Evolutionary conservation across 1,139 yeast species (phyloP).

Genomic region (Pichia sp.): DNA sequence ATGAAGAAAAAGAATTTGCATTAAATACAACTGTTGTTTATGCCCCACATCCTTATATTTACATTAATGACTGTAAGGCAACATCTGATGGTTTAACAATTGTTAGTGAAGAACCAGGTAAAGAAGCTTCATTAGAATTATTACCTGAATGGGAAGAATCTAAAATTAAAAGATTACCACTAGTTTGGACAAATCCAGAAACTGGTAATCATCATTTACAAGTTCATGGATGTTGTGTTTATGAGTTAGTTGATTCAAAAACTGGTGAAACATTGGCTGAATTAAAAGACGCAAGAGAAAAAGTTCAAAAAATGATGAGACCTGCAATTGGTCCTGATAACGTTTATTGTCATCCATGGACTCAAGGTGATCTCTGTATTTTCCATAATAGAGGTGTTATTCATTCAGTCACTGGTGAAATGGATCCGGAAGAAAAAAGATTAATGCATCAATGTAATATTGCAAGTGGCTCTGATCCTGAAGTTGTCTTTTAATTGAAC

Average conservation of each 20-base stretch:
- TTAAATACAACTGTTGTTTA: conserved; percentile 72
- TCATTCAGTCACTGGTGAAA: conserved; percentile 88
- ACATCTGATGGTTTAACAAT: conserved; percentile 81
- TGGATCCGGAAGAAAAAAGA: conserved; percentile 68
- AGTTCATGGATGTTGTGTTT: conserved; percentile 81
- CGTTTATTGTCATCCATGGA: conserved; percentile 79
- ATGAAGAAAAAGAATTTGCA: conserved; percentile 67
- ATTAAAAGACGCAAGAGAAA: conserved; percentile 65
- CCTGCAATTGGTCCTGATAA: conserved; percentile 74
- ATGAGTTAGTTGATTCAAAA: conserved; percentile 51
- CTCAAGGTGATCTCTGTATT: conserved; percentile 74
- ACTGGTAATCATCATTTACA: conserved; percentile 78
- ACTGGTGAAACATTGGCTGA: conserved; percentile 53
- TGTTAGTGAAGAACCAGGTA: conserved; percentile 59
- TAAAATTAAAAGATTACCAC: conserved; percentile 68
- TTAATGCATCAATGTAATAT: conserved; percentile 91
- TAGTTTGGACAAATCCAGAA: conserved; percentile 91
- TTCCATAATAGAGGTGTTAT: conserved; percentile 84
- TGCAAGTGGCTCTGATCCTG: conserved; percentile 73
- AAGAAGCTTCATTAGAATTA: conserved; percentile 58
- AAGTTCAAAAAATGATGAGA: conserved; percentile 66
- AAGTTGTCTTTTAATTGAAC: neutral
- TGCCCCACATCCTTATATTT: conserved; percentile 89
- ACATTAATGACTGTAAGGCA: conserved; percentile 72
- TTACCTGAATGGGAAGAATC: conserved; percentile 77